Evolutionary conservation across 2,329 filamentous ascomycete species (phyloP).

Genomic region (Exophiala sideris): DNA sequence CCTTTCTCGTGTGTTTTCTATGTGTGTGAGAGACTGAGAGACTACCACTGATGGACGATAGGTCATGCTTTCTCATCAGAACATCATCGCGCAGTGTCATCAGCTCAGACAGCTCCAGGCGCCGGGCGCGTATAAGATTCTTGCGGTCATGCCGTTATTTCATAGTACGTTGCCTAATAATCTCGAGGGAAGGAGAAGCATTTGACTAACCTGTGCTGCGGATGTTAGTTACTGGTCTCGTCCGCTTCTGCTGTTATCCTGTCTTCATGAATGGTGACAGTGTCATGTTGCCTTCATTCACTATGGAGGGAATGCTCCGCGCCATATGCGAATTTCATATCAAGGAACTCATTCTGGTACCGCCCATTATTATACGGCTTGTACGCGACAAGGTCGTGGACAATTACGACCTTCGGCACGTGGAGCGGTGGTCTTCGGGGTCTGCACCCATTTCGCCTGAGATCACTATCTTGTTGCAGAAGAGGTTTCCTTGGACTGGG

Average conservation of each 20-base stretch:
- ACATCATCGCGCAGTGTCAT: constrained; percentile 59
- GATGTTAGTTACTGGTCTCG: constrained; percentile 53
- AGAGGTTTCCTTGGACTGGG: constrained; percentile 57
- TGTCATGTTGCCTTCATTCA: constrained; percentile 62
- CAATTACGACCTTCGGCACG: constrained; percentile 52
- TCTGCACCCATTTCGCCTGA: constrained; percentile 58
- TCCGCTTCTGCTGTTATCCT: constrained; percentile 62
- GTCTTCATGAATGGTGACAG: constrained; percentile 62
- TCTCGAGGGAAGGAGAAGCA: not conserved
- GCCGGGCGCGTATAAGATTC: constrained; percentile 43
- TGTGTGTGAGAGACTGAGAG: no score
- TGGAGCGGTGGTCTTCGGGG: constrained; percentile 58
- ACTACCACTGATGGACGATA: not conserved
- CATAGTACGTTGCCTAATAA: constrained; percentile 41
- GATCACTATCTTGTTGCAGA: constrained; percentile 55
- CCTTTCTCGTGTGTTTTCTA: not conserved
- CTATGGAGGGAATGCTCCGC: constrained; percentile 55
- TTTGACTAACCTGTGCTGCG: not conserved
- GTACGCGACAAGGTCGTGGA: constrained; percentile 51
- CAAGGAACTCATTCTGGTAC: constrained; percentile 56
- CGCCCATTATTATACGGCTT: constrained; percentile 60
- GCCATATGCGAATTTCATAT: constrained; percentile 54
- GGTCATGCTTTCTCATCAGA: constrained; percentile 57
- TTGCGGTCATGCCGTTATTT: constrained; percentile 59
- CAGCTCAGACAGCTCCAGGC: constrained; percentile 51